Percentiles rank a stretch among this genome's conserved stretches.
Evolutionary conservation across 371 early-diverging fungal genomes (phyloP).

Genomic region (Mortierella sp.): DNA sequence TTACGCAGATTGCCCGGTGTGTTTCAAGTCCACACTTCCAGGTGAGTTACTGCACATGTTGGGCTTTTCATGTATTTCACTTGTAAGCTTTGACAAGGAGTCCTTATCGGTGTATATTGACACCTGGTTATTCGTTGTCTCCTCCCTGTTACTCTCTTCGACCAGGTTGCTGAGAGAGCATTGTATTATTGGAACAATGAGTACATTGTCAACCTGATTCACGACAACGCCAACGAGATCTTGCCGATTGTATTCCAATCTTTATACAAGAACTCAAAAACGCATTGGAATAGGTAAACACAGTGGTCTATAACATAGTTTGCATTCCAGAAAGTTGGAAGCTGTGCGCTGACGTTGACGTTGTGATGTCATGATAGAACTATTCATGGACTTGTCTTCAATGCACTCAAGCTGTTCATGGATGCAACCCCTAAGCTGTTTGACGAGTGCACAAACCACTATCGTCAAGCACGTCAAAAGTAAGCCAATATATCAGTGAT

Average conservation of each 20-base stretch:
- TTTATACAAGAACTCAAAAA: slow-evolving; percentile 89
- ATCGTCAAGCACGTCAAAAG: slow-evolving; percentile 84
- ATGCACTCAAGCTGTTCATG: slow-evolving; percentile 92
- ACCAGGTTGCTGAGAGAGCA: slow-evolving; percentile 93
- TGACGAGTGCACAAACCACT: slow-evolving; percentile 87
- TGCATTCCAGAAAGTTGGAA: too few species aligned
- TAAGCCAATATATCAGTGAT: slow-evolving; percentile 60
- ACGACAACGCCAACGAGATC: slow-evolving; percentile 87
- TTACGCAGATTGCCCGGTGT: slow-evolving; percentile 89
- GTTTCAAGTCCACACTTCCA: slow-evolving; percentile 97
- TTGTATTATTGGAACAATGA: slow-evolving; percentile 97
- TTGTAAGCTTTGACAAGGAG: too few species aligned
- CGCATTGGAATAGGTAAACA: slow-evolving; percentile 94
- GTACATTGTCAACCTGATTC: slow-evolving; percentile 91
- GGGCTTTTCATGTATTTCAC: too few species aligned
- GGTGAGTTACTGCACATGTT: slow-evolving; percentile 55
- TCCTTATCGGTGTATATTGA: not conserved
- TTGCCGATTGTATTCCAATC: slow-evolving; percentile 94
- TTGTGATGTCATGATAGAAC: slow-evolving; percentile 62
- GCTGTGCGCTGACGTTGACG: not conserved
- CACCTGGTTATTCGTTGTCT: too few species aligned
- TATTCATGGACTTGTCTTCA: slow-evolving; percentile 94
- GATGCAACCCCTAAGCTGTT: slow-evolving; percentile 90
- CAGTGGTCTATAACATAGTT: not conserved
- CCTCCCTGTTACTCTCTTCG: not conserved